Evolutionary conservation across 23 red algal species (phyloP), one percentile per base, ranked within the genome.

Genomic region (Gracilariopsis chorda): DNA sequence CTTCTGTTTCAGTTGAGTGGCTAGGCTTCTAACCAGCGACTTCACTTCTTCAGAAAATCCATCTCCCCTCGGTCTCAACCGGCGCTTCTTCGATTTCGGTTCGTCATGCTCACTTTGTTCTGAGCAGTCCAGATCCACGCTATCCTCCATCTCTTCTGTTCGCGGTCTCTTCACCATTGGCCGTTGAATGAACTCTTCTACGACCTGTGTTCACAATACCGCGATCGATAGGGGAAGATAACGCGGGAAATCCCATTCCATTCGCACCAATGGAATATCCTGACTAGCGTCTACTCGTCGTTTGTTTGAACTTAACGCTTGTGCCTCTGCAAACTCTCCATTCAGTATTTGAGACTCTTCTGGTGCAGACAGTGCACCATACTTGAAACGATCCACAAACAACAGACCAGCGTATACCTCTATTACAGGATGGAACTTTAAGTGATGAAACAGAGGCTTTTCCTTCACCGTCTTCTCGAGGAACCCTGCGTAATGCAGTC

Each of bases 351-450:
- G 13, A 19, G 43, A 53, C 63, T 98, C 90, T 55, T 98, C 80
- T 20, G 83, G 79, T 7, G 90, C 90, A 0, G 95, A 83, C 36
- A 98, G 49, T 51, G 67, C 92, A 41, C 86, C 90, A 51, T 91
- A 98, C 32, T 98, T 98, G 48, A 94, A 94, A 1, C 77, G 43
- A 52, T 98, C 95, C 28, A 92, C 84, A 65, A 98, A 98, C 34
- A 94, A 43, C 4, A 98, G 34, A 13, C 82, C 77, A 27, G 78
- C 56, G 42, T 93, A 84, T 4, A 98, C 83, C 7, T 55, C 91
- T 12, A 94, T 63, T 17, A 98, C 51, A 21, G 95, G 95, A 42
- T 92, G 63, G 78, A 98, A 98, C 4, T 60, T 84, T 21, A 98
- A 51, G 33, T 92, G 69, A 14, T 76, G 69, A 53, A 98, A 91